Evolutionary conservation across 2,329 filamentous ascomycete genomes (phyloP).

Genomic region (Podosphaera aphanis): DNA sequence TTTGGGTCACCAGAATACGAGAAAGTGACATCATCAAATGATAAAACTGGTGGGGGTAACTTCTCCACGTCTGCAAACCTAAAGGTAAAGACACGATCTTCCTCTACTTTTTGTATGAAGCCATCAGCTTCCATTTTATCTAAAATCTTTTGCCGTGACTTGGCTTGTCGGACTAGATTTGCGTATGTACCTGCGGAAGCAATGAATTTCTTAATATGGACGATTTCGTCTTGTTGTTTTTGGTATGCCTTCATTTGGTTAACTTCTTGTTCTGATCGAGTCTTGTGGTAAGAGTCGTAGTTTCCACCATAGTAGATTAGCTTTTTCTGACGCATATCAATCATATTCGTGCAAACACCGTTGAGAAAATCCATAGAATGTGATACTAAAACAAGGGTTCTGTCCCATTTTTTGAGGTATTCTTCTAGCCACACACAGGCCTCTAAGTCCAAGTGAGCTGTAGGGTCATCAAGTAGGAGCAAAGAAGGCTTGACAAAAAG

Average conservation of each 20-base stretch:
- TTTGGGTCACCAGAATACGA: constrained; percentile 77
- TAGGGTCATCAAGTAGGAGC: constrained; percentile 90
- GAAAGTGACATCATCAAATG: constrained; percentile 93
- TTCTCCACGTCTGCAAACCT: constrained; percentile 97
- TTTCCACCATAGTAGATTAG: constrained; percentile 98
- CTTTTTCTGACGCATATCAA: constrained; percentile 80
- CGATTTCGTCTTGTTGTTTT: constrained; percentile 98
- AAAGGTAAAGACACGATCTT: constrained; percentile 86
- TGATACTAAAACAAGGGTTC: constrained; percentile 84
- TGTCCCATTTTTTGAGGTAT: constrained; percentile 98
- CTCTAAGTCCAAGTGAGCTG: constrained; percentile 96
- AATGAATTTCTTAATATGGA: constrained; percentile 99
- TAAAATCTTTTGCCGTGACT: constrained; percentile 97
- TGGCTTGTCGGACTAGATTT: constrained; percentile 96
- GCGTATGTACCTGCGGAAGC: constrained; percentile 98
- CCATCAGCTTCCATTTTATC: constrained; percentile 99
- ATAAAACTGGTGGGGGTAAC: constrained; percentile 88
- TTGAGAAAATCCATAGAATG: constrained; percentile 99
- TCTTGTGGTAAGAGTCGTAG: constrained; percentile 97
- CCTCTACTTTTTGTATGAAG: constrained; percentile 74
- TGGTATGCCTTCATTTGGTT: constrained; percentile 98
- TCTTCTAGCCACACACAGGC: constrained; percentile 99
- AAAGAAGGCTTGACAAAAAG: constrained; percentile 96
- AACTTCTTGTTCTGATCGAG: constrained; percentile 72
- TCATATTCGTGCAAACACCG: constrained; percentile 95